A percentile compares a stretch with the other conserved stretches of the same genome.
phyloP scores from a whole-genome alignment of 768 basidiomycete genomes.

The Rhodosporidiobolus odoratus region DNA sequence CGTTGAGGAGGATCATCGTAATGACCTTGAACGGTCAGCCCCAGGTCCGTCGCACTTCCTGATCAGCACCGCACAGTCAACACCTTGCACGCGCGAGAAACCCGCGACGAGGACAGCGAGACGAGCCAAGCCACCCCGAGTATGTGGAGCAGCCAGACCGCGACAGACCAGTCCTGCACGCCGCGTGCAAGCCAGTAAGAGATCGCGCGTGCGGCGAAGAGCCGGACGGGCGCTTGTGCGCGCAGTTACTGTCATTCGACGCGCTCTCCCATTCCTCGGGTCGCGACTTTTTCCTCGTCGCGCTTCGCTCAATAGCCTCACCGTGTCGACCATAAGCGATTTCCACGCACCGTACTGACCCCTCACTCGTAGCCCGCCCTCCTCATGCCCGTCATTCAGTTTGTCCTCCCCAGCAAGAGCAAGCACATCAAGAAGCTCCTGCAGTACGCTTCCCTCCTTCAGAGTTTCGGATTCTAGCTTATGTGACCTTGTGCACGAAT shows the following conservation, averaged over 20 bases:
- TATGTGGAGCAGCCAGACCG: too few species aligned
- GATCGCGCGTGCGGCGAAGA: too few species aligned
- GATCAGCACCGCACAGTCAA: too few species aligned
- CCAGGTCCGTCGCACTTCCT: slow-evolving; percentile 57
- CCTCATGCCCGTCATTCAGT: slow-evolving; percentile 98
- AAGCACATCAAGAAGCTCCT: slow-evolving; percentile 95
- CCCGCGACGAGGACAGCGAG: neutral
- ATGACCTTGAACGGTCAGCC: slow-evolving; percentile 91
- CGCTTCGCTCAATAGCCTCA: too few species aligned
- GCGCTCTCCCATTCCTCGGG: too few species aligned
- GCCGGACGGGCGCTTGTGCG: too few species aligned
- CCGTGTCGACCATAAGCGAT: too few species aligned
- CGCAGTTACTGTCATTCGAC: too few species aligned
- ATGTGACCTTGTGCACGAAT: neutral
- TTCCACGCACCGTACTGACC: neutral
- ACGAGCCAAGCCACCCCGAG: too few species aligned
- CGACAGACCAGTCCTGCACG: too few species aligned
- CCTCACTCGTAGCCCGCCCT: slow-evolving; percentile 45
- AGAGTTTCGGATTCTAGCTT: neutral
- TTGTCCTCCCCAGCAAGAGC: slow-evolving; percentile 87
- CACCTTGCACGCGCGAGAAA: neutral
- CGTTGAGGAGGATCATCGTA: slow-evolving; percentile 86
- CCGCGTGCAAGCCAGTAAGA: too few species aligned
- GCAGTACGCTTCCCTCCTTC: slow-evolving; percentile 37
- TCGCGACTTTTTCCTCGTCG: too few species aligned